A percentile compares a stretch with the other conserved stretches of the same genome.
Conservation (phyloP, 2,329 filamentous ascomycete genomes). For the Claviceps purpurea region DNA sequence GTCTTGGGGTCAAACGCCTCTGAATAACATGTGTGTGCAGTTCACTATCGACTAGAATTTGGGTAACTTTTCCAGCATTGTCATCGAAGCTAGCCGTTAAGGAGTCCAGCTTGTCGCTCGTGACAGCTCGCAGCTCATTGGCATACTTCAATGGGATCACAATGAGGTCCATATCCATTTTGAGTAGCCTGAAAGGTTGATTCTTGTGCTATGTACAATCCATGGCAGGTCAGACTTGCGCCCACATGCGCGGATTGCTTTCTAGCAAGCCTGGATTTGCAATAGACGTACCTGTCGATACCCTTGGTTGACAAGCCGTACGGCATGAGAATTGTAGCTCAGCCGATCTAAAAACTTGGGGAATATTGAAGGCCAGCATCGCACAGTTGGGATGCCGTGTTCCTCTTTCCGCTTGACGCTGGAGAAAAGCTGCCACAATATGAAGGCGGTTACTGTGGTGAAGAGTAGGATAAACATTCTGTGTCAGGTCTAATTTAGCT, state of each 20-base stretch:
- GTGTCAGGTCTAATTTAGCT: too few species aligned
- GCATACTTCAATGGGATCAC: conserved; percentile 8
- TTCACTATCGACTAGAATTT: conserved; percentile 7
- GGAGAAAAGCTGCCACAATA: background rate
- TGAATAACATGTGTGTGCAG: conserved; percentile 9
- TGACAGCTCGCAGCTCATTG: conserved; percentile 5
- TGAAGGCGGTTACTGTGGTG: background rate
- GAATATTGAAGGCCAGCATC: conserved; percentile 5
- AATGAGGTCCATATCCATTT: conserved; percentile 9
- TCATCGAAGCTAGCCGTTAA: conserved; percentile 10
- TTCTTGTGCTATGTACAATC: conserved; percentile 2
- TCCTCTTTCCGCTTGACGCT: background rate
- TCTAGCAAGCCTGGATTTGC: too few species aligned
- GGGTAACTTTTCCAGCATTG: conserved; percentile 7
- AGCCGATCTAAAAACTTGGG: conserved; percentile 8
- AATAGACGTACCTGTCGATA: conserved; percentile 4
- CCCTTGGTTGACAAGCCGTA: conserved; percentile 3
- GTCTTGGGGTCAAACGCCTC: conserved; percentile 7
- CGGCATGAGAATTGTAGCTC: conserved; percentile 6
- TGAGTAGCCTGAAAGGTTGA: conserved; percentile 6
- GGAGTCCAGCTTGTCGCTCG: conserved; percentile 8
- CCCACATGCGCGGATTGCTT: too few species aligned
- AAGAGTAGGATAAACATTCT: background rate
- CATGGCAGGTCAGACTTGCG: too few species aligned
- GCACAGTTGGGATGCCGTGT: conserved; percentile 3